A percentile compares a stretch with the other conserved stretches of the same genome.
Conservation (phyloP, 257 asterid species). For the Ajuga chamaepitys region DNA sequence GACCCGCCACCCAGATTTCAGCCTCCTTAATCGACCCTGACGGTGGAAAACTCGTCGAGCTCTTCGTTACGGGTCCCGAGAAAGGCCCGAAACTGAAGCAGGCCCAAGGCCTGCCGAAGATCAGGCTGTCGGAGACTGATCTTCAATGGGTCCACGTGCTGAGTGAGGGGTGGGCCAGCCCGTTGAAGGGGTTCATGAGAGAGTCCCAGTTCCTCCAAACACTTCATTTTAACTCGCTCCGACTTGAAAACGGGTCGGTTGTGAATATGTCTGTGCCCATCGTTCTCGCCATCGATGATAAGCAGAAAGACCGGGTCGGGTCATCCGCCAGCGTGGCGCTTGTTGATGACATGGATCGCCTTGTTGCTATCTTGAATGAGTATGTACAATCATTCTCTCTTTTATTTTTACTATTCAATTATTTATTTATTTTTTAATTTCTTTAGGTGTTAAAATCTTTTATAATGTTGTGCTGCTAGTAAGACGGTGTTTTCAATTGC, state of each 20-base stretch:
- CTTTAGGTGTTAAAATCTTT: neutral
- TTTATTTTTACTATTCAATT: neutral
- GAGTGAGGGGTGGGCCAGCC: constrained; percentile 99
- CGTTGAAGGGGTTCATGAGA: constrained; percentile 88
- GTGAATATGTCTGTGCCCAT: constrained; percentile 97
- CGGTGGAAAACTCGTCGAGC: constrained; percentile 77
- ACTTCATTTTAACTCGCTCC: constrained; percentile 88
- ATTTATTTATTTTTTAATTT: neutral
- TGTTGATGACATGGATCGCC: constrained; percentile 35
- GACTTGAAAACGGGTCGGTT: constrained; percentile 55
- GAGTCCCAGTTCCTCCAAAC: constrained; percentile 98
- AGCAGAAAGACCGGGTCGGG: constrained; percentile 53
- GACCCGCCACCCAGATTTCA: constrained; percentile 30
- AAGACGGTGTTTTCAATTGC: neutral
- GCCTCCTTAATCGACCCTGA: constrained; percentile 77
- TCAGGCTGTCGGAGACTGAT: constrained; percentile 61
- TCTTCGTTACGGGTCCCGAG: constrained; percentile 45
- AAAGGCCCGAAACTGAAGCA: constrained; percentile 33
- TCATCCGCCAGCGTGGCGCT: constrained; percentile 60
- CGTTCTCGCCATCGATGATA: constrained; percentile 82
- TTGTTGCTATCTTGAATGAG: constrained; percentile 68
- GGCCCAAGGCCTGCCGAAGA: constrained; percentile 50
- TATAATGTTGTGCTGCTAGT: neutral
- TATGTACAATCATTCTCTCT: constrained; percentile 30
- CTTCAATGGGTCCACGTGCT: constrained; percentile 96